Evolutionary conservation across 2,329 filamentous ascomycete genomes (phyloP).

Genomic region (Ceratocystis ficicola): DNA sequence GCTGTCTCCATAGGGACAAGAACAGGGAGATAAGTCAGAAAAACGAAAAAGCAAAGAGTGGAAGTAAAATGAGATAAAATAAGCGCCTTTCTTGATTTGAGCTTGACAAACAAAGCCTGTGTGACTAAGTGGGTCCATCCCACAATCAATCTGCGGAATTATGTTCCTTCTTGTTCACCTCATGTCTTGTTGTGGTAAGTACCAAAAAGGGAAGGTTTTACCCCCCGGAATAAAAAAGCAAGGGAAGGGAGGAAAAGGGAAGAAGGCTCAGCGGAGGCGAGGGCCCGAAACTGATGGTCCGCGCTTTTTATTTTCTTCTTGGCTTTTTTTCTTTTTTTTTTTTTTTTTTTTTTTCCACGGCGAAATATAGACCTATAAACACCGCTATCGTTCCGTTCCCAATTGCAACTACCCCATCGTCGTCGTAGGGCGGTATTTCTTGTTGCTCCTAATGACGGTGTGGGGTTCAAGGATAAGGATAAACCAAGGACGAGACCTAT

Average conservation of each 20-base stretch:
- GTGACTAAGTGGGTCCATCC: background rate
- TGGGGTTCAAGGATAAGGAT: no score
- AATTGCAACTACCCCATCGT: no score
- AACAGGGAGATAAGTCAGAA: background rate
- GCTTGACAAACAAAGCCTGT: no score
- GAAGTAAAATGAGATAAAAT: conserved; percentile 4
- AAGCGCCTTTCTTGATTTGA: background rate
- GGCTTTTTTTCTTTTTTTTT: background rate
- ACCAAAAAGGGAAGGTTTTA: background rate
- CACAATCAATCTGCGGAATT: background rate
- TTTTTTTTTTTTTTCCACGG: background rate
- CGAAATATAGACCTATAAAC: no score
- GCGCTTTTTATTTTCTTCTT: background rate
- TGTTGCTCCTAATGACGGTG: no score
- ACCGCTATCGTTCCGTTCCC: no score
- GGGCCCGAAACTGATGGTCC: conserved; percentile 8
- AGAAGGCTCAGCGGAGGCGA: background rate
- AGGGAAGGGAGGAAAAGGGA: background rate
- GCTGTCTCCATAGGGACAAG: background rate
- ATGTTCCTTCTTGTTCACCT: background rate
- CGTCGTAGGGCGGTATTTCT: no score
- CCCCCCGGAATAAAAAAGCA: background rate
- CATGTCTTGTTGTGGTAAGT: background rate
- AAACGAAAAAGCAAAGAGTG: background rate
- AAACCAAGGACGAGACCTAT: no score